phyloP scores from a whole-genome alignment of 805 yeast species.

The Cyberlindnera mississippiensis region DNA sequence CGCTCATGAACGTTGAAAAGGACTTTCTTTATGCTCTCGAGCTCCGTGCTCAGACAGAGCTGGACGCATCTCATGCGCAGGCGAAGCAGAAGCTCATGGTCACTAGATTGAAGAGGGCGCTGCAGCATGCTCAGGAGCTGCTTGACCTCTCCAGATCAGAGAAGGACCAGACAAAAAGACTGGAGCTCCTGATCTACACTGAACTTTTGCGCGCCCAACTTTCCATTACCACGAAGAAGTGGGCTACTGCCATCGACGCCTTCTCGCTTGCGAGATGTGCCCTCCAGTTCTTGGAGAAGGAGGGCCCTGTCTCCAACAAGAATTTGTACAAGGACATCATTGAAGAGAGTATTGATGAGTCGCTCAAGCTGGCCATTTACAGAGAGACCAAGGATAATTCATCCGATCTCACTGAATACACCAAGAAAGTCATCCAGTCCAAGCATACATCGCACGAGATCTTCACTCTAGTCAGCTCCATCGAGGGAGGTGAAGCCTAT shows the following conservation, averaged over 20 bases:
- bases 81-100: slow-evolving; percentile 46
- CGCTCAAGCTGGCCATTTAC: slow-evolving; percentile 50
- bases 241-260: slow-evolving; percentile 48
- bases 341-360: slow-evolving; percentile 61
- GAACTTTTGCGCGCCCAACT: slow-evolving; percentile 52
- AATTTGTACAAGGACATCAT: slow-evolving; percentile 49
- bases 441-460: slow-evolving; percentile 30
- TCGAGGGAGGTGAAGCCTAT: slow-evolving; percentile 26
- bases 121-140: slow-evolving; percentile 41
- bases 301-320: slow-evolving; percentile 26
- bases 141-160: slow-evolving; percentile 35
- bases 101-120: slow-evolving; percentile 67
- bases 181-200: slow-evolving; percentile 38
- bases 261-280: slow-evolving; percentile 60
- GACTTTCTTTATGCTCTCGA: slow-evolving; percentile 68
- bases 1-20: slow-evolving; percentile 73
- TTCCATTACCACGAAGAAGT: slow-evolving; percentile 49
- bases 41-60: slow-evolving; percentile 50
- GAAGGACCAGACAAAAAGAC: slow-evolving; percentile 28
- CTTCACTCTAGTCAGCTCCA: slow-evolving; percentile 35
- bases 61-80: slow-evolving; percentile 34
- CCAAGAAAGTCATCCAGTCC: slow-evolving; percentile 39
- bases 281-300: slow-evolving; percentile 47
- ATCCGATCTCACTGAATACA: slow-evolving; percentile 44
- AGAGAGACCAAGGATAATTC: slow-evolving; percentile 36